Conservation (phyloP, 306 rosid genomes). For the Cicer bijugum region DNA sequence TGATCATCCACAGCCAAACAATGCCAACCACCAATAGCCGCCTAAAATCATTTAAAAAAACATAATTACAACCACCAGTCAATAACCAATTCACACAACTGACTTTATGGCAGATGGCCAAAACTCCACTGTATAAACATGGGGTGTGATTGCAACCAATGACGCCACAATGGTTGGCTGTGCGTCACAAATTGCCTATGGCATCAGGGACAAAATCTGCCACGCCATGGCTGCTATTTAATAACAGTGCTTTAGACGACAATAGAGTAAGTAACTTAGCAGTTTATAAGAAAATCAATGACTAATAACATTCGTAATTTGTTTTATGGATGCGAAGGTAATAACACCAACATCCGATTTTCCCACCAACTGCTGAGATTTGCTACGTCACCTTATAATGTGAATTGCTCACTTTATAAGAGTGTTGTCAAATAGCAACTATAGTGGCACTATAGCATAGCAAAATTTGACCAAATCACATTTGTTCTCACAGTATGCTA, state of each 20-base stretch:
- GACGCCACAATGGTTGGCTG: too few relatives aligned
- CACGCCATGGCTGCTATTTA: not conserved
- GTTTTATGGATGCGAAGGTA: not conserved
- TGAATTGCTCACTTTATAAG: not conserved
- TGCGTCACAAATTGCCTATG: not conserved
- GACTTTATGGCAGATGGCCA: not conserved
- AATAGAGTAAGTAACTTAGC: not conserved
- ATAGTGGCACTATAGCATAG: too few relatives aligned
- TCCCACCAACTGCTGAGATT: not conserved
- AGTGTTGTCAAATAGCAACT: too few relatives aligned
- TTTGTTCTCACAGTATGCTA: too few relatives aligned
- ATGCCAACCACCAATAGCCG: conserved; percentile 99
- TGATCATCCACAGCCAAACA: conserved; percentile 99
- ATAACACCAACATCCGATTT: not conserved
- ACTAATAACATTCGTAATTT: not conserved
- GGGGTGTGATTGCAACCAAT: not conserved
- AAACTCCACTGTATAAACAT: not conserved
- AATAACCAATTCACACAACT: conserved; percentile 22
- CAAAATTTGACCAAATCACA: too few relatives aligned
- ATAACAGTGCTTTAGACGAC: not conserved
- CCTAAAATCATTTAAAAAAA: conserved; percentile 53
- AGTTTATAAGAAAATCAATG: not conserved
- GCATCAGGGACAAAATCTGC: not conserved
- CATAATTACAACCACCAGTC: not conserved
- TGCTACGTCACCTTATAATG: not conserved